Percentiles rank a stretch among this genome's conserved stretches.
These are phyloP conservation scores for Ichthyophthirius multifiliis DNA, from an alignment of 169 alveolate genomes.

Conservation along the genomic window DNA sequence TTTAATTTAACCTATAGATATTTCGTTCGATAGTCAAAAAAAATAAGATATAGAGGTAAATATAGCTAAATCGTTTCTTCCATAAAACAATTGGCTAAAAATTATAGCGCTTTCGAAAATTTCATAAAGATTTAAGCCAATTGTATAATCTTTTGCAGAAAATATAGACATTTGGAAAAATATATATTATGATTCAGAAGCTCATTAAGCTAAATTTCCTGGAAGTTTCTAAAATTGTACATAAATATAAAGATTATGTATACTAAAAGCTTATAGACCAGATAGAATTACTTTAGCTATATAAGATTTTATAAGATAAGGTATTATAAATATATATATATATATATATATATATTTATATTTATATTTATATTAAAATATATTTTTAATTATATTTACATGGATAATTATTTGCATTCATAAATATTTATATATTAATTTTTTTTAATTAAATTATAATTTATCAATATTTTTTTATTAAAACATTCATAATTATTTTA, in stretches of 20 bases:
- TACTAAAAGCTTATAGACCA: slow-evolving; percentile 45
- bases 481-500: neutral
- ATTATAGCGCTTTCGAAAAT: slow-evolving; percentile 26
- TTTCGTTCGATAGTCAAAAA: slow-evolving; percentile 39
- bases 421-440: no score
- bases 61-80: slow-evolving; percentile 37
- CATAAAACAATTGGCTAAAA: slow-evolving; percentile 42
- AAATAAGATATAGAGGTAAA: neutral
- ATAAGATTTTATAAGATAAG: slow-evolving; percentile 22
- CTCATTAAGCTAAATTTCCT: slow-evolving; percentile 34
- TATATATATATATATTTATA: neutral
- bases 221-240: slow-evolving; percentile 10
- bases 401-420: no score
- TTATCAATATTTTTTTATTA: neutral
- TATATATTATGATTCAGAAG: slow-evolving; percentile 36
- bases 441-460: no score
- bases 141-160: slow-evolving; percentile 1
- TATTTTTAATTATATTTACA: no score
- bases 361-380: neutral
- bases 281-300: slow-evolving; percentile 23
- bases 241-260: slow-evolving; percentile 26
- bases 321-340: neutral
- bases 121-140: neutral
- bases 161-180: slow-evolving; percentile 30
- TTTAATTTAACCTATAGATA: slow-evolving; percentile 58